Base-by-base conservation (phyloP, 148 eudicot genomes). In the Gaultheria prostrata region DNA sequence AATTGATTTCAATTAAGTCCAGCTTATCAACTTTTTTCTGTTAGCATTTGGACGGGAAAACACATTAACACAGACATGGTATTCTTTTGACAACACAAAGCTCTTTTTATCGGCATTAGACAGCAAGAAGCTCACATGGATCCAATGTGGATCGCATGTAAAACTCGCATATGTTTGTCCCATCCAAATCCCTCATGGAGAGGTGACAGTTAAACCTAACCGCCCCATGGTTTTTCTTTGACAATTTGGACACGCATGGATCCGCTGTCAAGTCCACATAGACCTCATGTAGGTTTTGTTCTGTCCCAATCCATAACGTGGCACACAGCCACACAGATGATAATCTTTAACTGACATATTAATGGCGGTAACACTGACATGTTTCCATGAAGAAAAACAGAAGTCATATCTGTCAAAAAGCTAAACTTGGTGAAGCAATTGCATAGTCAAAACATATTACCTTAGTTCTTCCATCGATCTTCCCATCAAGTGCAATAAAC, bases 401-500 rank as follows among this genome's bases (percentile, higher is more conserved):
- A 30, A 54, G 13, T 67, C 51, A 43, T 49, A 30, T 48, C 15
- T 35, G 14, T 69, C 26, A 24, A 67, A 63, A 24, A 77, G 51
- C 21, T 53, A 30, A 78, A 63, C 35, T 53, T n/a, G 6, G 30
- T 45, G 5, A 39, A 51, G 14, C 79, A n/a, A 69, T 71, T 71
- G 51, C 21, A 15, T 2, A 46, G 2, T 20, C 51, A 53, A 57
- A 48, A 30, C 70, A 76, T 4, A 11, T 84, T 89, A 95, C 98
- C 96, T 95, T 91, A 32, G 92, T 86, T 87, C 89, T 90, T 80
- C 95, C 94, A 89, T 95, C 98, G 49, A 95, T 97, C 84, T 90
- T 88, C 84, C 98, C 96, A 77, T 95, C 98, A 73, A 95, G 98
- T 39, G 98, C 83, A 35, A 94, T 90, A 78, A 95, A 95, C 80